These are phyloP conservation scores for Trapa bicornis DNA, from an alignment of 345 rosid species.

Conservation along the genomic window DNA sequence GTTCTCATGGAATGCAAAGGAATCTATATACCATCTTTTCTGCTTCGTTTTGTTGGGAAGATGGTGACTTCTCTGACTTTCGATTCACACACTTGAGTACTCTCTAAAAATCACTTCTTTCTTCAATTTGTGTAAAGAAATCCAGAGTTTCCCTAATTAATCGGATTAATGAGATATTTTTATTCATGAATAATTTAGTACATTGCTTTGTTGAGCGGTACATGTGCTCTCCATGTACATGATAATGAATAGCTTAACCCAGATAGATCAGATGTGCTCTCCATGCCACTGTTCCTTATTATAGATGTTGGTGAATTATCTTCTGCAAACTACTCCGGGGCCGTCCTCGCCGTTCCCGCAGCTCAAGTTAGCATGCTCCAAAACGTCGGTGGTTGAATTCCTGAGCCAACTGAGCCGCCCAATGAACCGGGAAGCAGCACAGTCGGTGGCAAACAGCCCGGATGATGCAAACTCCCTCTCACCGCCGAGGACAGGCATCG, in stretches of 20 bases:
- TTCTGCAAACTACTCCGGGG: conserved; percentile 20
- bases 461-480: conserved; percentile 39
- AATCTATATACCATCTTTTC: conserved; percentile 9
- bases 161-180: too few relatives aligned
- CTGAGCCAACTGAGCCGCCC: conserved; percentile 1
- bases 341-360: conserved; percentile 12
- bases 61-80: conserved; percentile 11
- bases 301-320: background rate
- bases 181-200: too few relatives aligned
- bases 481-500: conserved; percentile 60
- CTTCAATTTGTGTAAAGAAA: conserved; percentile 34
- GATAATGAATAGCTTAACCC: background rate
- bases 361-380: conserved; percentile 7
- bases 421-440: conserved; percentile 16
- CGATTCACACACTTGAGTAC: conserved; percentile 9
- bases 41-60: conserved; percentile 19
- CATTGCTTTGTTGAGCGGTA: background rate
- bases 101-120: conserved; percentile 16
- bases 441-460: conserved; percentile 38
- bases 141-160: background rate
- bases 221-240: background rate
- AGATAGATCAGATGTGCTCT: background rate
- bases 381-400: conserved; percentile 5
- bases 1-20: conserved; percentile 16
- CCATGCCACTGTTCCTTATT: background rate